Evolutionary conservation across 2,329 filamentous ascomycete species (phyloP), one percentile per base, ranked within the genome.

Genomic region (Hymenotorrendiella dingleyae): DNA sequence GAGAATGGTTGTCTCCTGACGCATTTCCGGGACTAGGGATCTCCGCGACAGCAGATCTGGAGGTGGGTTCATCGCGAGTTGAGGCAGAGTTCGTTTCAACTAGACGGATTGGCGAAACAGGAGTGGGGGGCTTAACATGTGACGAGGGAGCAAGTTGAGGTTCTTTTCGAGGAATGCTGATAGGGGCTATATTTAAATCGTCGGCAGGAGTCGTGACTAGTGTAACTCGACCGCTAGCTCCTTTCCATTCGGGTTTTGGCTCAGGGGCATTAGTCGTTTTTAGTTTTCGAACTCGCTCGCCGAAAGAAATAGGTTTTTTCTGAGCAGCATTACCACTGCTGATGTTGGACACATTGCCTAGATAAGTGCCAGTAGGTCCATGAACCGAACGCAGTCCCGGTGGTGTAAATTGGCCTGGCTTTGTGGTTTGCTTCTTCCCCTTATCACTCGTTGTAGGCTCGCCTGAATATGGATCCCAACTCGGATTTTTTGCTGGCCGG

Each of bases 401-500:
- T 20, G 54, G 64, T 3, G 60, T 65, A 49, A 65, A 73, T 44
- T 72, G 66, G 23, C 72, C 71, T 14, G 80, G 75, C 47, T 72
- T 75, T 20, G 76, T 71, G 47, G 77, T 76, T 28, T 72, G 72
- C 20, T 73, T 66, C 45, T 71, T 75, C 11, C 79, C 78, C 36
- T 66, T 70, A 16, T 70, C 63, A 42, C 67, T 73, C n/a, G 68
- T 72, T 4, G 76, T 81, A 28, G 78, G 76, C 55, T 85, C 81
- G 7, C 79, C 81, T 3, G 82, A 82, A 57, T 75, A 77, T 36
- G 74, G 74, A 62, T 86, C 80, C 80, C 80, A 84, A 50, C 69
- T 67, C 17, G 70, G 71, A 46, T 73, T 68, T 38, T 62, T 60
- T 7, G 52, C 43, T 28, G 50, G 48, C 38, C 53, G 52, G 41